A percentile compares a stretch with the other conserved stretches of the same genome.
phyloP scores from a whole-genome alignment of 2,329 filamentous ascomycete genomes.

The Aspergillus sp. region DNA sequence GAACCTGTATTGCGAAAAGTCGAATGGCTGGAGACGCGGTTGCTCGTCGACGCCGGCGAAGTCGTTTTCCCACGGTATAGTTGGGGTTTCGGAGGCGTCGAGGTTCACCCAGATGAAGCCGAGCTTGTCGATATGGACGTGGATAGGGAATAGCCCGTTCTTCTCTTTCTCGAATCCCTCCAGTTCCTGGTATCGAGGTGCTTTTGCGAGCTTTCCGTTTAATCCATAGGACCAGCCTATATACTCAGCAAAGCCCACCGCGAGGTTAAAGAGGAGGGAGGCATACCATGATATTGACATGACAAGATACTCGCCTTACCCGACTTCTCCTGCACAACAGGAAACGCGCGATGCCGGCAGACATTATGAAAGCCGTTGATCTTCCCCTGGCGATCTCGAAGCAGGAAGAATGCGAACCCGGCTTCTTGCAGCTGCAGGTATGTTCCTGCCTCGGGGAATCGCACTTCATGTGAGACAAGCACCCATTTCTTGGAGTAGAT shows the following conservation, averaged over 20 bases:
- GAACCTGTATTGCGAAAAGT: constrained; percentile 56
- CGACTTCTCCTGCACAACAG: constrained; percentile 50
- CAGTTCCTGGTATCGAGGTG: constrained; percentile 55
- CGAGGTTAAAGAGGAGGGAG: too few species aligned
- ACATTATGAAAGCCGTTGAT: constrained; percentile 63
- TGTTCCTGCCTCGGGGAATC: constrained; percentile 54
- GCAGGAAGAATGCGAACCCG: constrained; percentile 57
- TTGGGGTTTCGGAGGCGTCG: constrained; percentile 47
- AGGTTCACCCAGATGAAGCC: constrained; percentile 62
- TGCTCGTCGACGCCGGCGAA: constrained; percentile 51
- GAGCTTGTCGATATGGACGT: constrained; percentile 53
- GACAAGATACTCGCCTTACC: constrained; percentile 54
- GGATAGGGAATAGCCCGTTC: constrained; percentile 56
- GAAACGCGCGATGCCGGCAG: constrained; percentile 59
- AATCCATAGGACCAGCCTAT: constrained; percentile 56
- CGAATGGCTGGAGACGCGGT: constrained; percentile 45
- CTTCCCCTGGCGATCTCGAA: constrained; percentile 51
- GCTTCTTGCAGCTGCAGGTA: constrained; percentile 56
- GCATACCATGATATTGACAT: constrained; percentile 57
- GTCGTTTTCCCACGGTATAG: constrained; percentile 54
- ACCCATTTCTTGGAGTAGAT: constrained; percentile 58
- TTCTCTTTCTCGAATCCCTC: constrained; percentile 55
- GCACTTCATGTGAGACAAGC: constrained; percentile 42
- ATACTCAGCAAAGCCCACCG: background rate
- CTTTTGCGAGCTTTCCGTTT: constrained; percentile 58